Percentiles rank a stretch among this genome's conserved stretches.
These are phyloP conservation scores for Apophysomyces trapeziformis DNA, from an alignment of 371 early-diverging fungal species.

Conservation along the genomic window DNA sequence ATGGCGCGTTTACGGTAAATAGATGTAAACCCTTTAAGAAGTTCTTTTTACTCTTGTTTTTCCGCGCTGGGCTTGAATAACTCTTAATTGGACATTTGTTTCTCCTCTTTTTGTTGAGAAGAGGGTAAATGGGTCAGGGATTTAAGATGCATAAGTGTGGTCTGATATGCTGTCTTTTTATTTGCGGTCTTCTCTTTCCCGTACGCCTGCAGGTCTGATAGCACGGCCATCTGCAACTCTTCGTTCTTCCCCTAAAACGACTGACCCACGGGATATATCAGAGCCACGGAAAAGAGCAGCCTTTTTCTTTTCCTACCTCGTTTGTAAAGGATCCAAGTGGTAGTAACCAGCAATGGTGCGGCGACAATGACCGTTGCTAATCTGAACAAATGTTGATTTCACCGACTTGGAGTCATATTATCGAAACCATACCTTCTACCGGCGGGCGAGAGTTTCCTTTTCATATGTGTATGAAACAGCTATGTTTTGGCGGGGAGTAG, in stretches of 20 bases:
- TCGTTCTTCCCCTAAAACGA: conserved; percentile 47
- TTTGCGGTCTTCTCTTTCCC: conserved; percentile 32
- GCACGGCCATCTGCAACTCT: conserved; percentile 42
- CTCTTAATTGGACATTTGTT: no score
- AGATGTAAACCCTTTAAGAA: no score
- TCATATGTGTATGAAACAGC: conserved; percentile 10
- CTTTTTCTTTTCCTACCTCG: conserved; percentile 30
- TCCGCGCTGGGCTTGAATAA: no score
- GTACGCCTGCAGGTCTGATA: conserved; percentile 46
- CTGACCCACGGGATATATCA: conserved; percentile 17
- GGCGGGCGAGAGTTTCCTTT: conserved; percentile 36
- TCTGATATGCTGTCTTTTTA: conserved; percentile 4
- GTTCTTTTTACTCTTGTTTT: no score
- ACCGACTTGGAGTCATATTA: not conserved
- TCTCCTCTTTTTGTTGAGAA: no score
- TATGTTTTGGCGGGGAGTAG: no score
- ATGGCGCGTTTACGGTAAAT: no score
- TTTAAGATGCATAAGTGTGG: not conserved
- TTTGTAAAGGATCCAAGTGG: conserved; percentile 53
- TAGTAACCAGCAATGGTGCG: conserved; percentile 46
- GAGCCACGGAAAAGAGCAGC: not conserved
- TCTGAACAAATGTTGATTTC: conserved; percentile 18
- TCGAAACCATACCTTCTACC: conserved; percentile 28
- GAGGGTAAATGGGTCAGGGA: no score
- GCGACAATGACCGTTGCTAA: conserved; percentile 49